Evolutionary conservation across 345 rosid species (phyloP).

Genomic region (Aurinia saxatilis): DNA sequence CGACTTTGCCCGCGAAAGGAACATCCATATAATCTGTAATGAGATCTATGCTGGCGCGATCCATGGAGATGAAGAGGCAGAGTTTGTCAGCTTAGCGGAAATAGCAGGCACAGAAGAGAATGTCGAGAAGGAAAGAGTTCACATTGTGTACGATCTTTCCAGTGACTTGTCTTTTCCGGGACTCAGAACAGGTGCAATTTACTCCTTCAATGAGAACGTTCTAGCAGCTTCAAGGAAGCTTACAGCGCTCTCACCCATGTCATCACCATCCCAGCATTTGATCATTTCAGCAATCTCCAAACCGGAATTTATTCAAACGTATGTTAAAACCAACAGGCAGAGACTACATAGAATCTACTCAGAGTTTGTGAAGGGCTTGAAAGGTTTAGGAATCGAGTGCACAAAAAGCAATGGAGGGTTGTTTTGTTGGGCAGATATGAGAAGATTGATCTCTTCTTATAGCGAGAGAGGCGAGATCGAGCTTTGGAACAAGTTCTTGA

Average conservation of each 20-base stretch:
- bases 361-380: slow-evolving; percentile 47
- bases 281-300: slow-evolving; percentile 61
- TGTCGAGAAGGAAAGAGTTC: slow-evolving; percentile 63
- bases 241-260: slow-evolving; percentile 60
- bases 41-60: slow-evolving; percentile 65
- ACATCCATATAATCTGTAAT: slow-evolving; percentile 71
- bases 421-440: slow-evolving; percentile 88
- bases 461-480: slow-evolving; percentile 14
- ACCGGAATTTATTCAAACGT: slow-evolving; percentile 36
- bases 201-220: slow-evolving; percentile 56
- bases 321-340: slow-evolving; percentile 40
- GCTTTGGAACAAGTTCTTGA: slow-evolving; percentile 76
- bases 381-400: slow-evolving; percentile 57
- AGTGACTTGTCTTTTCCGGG: slow-evolving; percentile 69
- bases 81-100: slow-evolving; percentile 76
- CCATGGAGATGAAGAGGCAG: slow-evolving; percentile 30
- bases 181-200: slow-evolving; percentile 51
- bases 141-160: slow-evolving; percentile 61
- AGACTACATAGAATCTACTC: slow-evolving; percentile 39
- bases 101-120: slow-evolving; percentile 50
- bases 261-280: slow-evolving; percentile 58
- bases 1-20: slow-evolving; percentile 80
- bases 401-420: slow-evolving; percentile 57
- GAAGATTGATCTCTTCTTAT: slow-evolving; percentile 35
- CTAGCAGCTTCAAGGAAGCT: slow-evolving; percentile 59